A percentile compares a stretch with the other conserved stretches of the same genome.
Conservation (phyloP, 208 protist genomes). For the Acanthamoeba lugdunensis region DNA sequence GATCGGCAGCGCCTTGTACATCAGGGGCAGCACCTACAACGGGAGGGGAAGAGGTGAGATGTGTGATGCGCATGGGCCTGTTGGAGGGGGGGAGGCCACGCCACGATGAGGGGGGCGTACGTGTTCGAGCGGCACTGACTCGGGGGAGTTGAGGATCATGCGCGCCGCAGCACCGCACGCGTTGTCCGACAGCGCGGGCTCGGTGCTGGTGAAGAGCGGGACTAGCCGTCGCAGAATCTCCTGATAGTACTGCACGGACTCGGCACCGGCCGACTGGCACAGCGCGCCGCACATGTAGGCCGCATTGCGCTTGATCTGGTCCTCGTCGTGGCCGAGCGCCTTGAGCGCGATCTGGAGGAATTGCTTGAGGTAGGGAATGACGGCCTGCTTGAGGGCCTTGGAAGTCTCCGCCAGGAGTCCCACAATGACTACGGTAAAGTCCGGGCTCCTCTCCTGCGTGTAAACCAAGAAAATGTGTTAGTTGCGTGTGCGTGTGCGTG, state of each 20-base stretch:
- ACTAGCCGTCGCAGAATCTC: conserved; percentile 39
- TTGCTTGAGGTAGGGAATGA: conserved; percentile 67
- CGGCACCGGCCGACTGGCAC: conserved; percentile 29
- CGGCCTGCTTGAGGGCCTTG: conserved; percentile 46
- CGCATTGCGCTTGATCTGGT: conserved; percentile 48
- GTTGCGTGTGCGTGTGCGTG: background rate
- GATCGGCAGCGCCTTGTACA: conserved; percentile 51
- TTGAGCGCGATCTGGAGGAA: conserved; percentile 57
- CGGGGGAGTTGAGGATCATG: conserved; percentile 8
- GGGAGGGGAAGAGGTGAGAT: background rate
- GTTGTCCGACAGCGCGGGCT: conserved; percentile 28
- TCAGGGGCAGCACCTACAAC: conserved; percentile 15
- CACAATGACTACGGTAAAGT: conserved; percentile 35
- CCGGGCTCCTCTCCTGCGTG: background rate
- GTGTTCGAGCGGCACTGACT: conserved; percentile 32
- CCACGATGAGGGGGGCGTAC: too few relatives aligned
- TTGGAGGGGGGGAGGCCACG: background rate
- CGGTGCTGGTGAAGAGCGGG: conserved; percentile 12
- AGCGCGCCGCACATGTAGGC: conserved; percentile 57
- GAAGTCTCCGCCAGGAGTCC: conserved; percentile 61
- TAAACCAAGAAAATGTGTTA: too few relatives aligned
- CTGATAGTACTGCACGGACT: conserved; percentile 21
- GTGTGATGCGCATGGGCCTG: background rate
- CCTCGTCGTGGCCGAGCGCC: conserved; percentile 9
- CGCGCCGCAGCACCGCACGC: conserved; percentile 41